Evolutionary conservation across 257 asterid species (phyloP).

Genomic region (Forsythia suspensa): DNA sequence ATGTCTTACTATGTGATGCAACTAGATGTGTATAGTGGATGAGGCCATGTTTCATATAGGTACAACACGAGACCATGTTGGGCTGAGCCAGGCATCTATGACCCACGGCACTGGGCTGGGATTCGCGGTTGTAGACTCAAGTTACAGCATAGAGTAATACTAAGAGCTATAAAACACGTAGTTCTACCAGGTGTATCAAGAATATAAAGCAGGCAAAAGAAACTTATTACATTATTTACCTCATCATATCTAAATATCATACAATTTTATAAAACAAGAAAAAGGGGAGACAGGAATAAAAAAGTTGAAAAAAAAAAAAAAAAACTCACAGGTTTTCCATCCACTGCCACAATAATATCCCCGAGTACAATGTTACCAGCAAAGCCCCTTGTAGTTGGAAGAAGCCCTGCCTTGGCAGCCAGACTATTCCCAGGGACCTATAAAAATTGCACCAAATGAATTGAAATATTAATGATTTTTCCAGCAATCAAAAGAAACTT

Average conservation of each 20-base stretch:
- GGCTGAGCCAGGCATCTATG: not conserved
- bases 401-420: slow-evolving; percentile 77
- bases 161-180: not conserved
- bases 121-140: no score
- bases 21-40: not conserved
- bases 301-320: no score
- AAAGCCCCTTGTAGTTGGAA: slow-evolving; percentile 83
- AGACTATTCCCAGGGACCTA: slow-evolving; percentile 78
- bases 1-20: not conserved
- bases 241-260: not conserved
- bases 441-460: slow-evolving; percentile 6
- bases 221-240: not conserved
- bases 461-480: not conserved
- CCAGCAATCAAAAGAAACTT: not conserved
- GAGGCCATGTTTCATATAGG: no score
- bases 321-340: slow-evolving; percentile 66
- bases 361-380: slow-evolving; percentile 90
- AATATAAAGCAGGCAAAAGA: not conserved
- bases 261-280: not conserved
- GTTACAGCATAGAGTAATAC: no score
- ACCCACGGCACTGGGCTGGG: not conserved
- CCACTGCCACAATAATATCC: slow-evolving; percentile 75
- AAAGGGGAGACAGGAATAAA: not conserved
- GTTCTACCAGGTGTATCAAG: not conserved
- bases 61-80: no score